Evolutionary conservation across 78 protist genomes (phyloP).

Genomic region (Dictyostelium purpureum): DNA sequence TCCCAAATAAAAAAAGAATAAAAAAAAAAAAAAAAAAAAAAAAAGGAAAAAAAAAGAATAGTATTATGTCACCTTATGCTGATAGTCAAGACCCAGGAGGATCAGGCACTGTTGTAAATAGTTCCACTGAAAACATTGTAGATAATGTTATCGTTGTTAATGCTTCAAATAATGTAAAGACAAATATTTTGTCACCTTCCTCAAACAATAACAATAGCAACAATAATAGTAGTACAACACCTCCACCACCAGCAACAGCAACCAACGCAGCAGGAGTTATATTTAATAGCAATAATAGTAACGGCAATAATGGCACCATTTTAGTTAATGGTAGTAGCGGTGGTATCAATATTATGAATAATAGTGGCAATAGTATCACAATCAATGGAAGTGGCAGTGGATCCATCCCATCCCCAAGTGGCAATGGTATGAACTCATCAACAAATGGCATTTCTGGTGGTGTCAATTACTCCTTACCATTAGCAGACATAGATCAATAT

Average conservation of each 20-base stretch:
- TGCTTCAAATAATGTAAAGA: not conserved
- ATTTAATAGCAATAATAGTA: too few relatives aligned
- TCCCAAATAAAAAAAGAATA: not conserved
- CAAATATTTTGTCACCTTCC: too few relatives aligned
- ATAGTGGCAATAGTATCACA: not conserved
- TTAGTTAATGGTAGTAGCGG: not conserved
- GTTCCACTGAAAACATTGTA: not conserved
- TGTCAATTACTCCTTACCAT: constrained; percentile 22
- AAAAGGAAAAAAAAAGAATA: not conserved
- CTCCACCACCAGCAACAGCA: constrained; percentile 6
- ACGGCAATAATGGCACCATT: too few relatives aligned
- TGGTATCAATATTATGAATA: not conserved
- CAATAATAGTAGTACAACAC: not conserved
- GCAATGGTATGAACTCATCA: not conserved
- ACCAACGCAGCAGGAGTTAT: not conserved
- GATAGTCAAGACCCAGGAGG: constrained; percentile 16
- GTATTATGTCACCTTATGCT: not conserved
- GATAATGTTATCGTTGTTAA: not conserved
- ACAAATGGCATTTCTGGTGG: not conserved
- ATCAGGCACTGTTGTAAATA: not conserved
- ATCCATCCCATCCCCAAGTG: not conserved
- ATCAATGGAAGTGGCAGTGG: not conserved
- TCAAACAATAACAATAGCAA: not conserved
- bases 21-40: not conserved
- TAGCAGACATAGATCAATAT: constrained; percentile 43